Base-by-base conservation (phyloP, 768 basidiomycete species). In the Xerocomus spinulosus region DNA sequence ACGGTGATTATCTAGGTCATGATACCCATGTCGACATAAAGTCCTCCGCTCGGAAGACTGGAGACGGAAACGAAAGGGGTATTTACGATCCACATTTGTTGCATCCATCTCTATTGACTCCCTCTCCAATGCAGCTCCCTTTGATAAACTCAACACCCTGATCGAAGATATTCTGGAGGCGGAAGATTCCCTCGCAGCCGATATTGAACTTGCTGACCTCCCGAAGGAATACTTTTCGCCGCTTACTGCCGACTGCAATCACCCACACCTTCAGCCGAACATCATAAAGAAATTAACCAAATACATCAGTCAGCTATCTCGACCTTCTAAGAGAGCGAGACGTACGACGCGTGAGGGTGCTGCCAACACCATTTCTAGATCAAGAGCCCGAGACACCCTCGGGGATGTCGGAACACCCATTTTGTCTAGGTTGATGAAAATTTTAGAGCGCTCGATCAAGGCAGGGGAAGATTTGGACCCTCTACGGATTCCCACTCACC, bases 101-200 rank as follows among this genome's bases (percentile, higher is more conserved):
- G 18, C 3, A 9, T 25, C 18, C 21, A 3, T 8, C 1, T 2
- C n/a, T 43, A 20, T 43, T 44, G 46, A 54, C 49, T 29, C 33
- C 14, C 5, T 32, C 7, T 18, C 42, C 18, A 36, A 49, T 23
- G 20, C 28, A 85, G 86, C 68, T 2, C 85, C 87, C 0, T 65
- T 87, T 4, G 86, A 93, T 58, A 94, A 88, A 63, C 73, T 98
- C 9, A 73, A 71, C 0, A 80, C 81, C 3, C 68, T 91, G 15
- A 70, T 95, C 1, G 89, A 92, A 53, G 92, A 95, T 45, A 77
- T 96, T 14, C 87, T 95, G 47, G 84, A 87, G 52, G 82, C 87
- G 0, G 83, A 89, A 56, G 92, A 93, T 60, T 63, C 75, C 0
- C 69, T 91, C 14, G 76, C 83, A 3, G 69, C 80, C 0, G 83